These are phyloP conservation scores for Acacia acuminata DNA, from an alignment of 306 rosid species.

Conservation along the genomic window DNA sequence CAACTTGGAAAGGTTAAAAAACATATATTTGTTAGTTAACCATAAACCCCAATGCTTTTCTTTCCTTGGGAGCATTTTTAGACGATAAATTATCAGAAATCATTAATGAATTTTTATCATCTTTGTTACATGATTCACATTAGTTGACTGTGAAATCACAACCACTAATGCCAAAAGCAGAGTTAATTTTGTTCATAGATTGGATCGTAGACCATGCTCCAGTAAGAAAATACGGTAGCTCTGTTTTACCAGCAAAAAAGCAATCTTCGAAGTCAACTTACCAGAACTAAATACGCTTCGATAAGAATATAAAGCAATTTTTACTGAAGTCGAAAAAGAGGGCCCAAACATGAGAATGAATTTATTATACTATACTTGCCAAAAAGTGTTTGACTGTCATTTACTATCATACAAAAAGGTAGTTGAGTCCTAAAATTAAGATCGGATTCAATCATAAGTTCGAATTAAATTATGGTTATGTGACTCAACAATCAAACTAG, in stretches of 20 bases:
- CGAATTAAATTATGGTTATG: neutral
- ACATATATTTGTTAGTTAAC: neutral
- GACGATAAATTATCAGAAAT: neutral
- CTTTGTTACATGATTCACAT: neutral
- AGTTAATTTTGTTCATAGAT: neutral
- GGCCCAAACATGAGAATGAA: conserved; percentile 2
- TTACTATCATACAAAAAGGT: neutral
- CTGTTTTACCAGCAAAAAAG: neutral
- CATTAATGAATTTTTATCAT: neutral
- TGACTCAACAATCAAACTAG: neutral
- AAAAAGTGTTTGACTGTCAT: neutral
- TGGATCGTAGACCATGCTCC: neutral
- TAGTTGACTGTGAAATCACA: neutral
- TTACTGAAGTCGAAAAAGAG: neutral
- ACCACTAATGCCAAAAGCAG: neutral
- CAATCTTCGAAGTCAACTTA: neutral
- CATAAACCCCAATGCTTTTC: conserved; percentile 13
- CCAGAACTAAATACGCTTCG: neutral
- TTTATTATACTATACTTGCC: neutral
- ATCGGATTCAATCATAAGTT: neutral
- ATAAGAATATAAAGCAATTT: neutral
- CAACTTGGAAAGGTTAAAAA: neutral
- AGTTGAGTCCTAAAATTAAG: neutral
- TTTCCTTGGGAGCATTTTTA: neutral
- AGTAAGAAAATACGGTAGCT: neutral